phyloP scores from a whole-genome alignment of 139 green algal genomes.

The Limnomonas spitsbergensis region DNA sequence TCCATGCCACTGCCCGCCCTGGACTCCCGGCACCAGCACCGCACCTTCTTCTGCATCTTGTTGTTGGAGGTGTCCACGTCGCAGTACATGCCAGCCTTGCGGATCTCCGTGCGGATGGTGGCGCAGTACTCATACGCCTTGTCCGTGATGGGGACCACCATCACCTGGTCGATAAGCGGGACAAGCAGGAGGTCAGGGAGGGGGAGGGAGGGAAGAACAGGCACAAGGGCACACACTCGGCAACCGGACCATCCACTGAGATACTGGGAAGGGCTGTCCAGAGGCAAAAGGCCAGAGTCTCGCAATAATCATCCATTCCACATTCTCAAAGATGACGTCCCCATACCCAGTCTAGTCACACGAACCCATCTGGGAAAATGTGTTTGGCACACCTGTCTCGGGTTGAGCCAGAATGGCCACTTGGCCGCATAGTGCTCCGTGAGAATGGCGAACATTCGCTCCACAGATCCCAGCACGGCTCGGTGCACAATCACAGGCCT shows the following conservation, averaged over 20 bases:
- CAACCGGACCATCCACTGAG: background rate
- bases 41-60: conserved; percentile 99
- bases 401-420: conserved; percentile 96
- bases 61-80: conserved; percentile 80
- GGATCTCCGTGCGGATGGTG: conserved; percentile 64
- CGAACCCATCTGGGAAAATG: too few species aligned
- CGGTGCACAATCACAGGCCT: conserved; percentile 96
- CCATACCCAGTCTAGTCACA: too few species aligned
- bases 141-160: conserved; percentile 95
- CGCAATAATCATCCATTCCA: too few species aligned
- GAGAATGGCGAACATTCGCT: conserved; percentile 99
- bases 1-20: too few species aligned
- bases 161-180: conserved; percentile 73
- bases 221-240: too few species aligned
- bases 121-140: conserved; percentile 68
- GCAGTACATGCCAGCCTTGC: conserved; percentile 59
- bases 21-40: too few species aligned
- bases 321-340: too few species aligned
- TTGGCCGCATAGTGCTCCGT: conserved; percentile 97
- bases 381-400: conserved; percentile 86
- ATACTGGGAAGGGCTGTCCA: background rate
- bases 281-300: too few species aligned
- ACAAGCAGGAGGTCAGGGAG: too few species aligned
- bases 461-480: conserved; percentile 91
- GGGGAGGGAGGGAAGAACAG: background rate